Evolutionary conservation across 768 basidiomycete genomes (phyloP), one percentile per base, ranked within the genome.

Genomic region (Boletus tylopilopsis): DNA sequence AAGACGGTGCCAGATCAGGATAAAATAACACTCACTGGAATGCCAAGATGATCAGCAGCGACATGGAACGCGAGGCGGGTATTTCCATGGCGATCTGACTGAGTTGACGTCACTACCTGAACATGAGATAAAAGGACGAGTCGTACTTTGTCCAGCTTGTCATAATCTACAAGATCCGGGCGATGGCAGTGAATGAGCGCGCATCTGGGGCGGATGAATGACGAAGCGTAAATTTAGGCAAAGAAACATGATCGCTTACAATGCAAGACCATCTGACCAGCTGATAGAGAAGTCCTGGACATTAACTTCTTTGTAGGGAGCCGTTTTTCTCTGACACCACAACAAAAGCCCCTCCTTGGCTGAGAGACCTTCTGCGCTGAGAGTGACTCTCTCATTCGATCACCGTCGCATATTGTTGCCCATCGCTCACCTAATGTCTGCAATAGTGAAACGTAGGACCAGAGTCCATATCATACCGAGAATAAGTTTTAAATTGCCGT

Each of bases 391-490:
- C 45, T 61, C 40, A 55, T 51, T 38, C 42, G 16, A 44, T 8
- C 34, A 38, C 44, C 23, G 45, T 42, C 25, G 23, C 37, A 36
- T 10, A 29, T 15, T 24, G n/a, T 30, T 29, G 38, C 13, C 24
- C 29, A 49, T 21, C 23, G 71, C 83, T 52, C 56, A 94, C 94
- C 86, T 96, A 73, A 99, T 98, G 60, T 94, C 94, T 21, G 96
- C 94, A 56, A 99, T 98, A 6, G 94, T 96, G 68, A 98, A 98
- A 12, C 95, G 87, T 27, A 98, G 78, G 62, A 99, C 94, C 32
- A 98, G 79, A 0, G 92, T 95, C 96, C 96, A 98, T 56, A 99
- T 97, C 94, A 94, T 92, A 27, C 93, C 94, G n/a, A 98, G 80
- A 44, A 95, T 97, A 47, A 99, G 86, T 70, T 98, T 99, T 55